phyloP scores from a whole-genome alignment of 2,329 filamentous ascomycete genomes.

The Berkeleyomyces basicola region DNA sequence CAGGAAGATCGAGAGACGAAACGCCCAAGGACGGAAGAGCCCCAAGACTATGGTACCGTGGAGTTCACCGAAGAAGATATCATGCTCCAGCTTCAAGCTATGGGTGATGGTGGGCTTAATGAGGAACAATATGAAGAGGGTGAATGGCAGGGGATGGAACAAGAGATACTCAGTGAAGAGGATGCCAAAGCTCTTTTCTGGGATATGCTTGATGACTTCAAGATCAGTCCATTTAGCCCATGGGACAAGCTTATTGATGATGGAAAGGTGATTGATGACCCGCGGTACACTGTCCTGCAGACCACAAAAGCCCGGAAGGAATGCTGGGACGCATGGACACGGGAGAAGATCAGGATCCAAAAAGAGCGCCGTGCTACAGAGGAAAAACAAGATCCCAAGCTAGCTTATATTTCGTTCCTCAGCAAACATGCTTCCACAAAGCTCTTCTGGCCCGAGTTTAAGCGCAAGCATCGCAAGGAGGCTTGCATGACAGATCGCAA shows the following conservation, averaged over 20 bases:
- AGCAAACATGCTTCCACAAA: constrained; percentile 73
- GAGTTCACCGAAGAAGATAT: constrained; percentile 94
- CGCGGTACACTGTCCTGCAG: constrained; percentile 65
- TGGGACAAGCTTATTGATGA: constrained; percentile 86
- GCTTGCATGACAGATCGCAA: constrained; percentile 58
- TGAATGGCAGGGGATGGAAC: constrained; percentile 35
- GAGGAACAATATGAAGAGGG: constrained; percentile 65
- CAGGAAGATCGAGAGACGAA: constrained; percentile 35
- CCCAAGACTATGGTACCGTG: constrained; percentile 37
- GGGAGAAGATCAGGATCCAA: constrained; percentile 55
- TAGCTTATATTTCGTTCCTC: constrained; percentile 69
- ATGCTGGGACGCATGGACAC: constrained; percentile 70
- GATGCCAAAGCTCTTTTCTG: constrained; percentile 68
- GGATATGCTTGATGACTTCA: constrained; percentile 68
- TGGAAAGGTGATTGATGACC: constrained; percentile 65
- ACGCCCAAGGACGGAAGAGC: constrained; percentile 38
- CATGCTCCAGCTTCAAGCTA: constrained; percentile 74
- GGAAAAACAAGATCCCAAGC: constrained; percentile 66
- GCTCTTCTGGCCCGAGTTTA: constrained; percentile 95
- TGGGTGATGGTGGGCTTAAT: constrained; percentile 36
- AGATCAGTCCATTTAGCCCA: constrained; percentile 71
- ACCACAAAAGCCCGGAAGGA: constrained; percentile 72
- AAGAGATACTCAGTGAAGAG: constrained; percentile 48
- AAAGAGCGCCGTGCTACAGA: constrained; percentile 57
- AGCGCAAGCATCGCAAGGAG: constrained; percentile 74